Evolutionary conservation across 73 alveolate species (phyloP).

Genomic region (Halteria grandinella): DNA sequence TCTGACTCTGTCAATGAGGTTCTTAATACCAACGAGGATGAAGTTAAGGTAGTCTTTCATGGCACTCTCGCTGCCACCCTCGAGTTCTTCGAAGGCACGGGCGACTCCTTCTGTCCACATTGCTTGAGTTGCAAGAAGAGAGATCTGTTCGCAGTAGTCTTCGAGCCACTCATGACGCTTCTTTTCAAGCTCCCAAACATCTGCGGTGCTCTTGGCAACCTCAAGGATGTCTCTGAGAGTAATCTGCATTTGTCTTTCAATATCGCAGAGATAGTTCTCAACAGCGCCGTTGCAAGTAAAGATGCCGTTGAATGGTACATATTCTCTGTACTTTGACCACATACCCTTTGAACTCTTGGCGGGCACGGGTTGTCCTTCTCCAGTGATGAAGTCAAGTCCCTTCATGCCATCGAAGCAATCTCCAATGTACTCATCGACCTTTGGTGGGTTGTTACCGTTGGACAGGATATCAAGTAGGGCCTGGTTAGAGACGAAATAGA

Average conservation of each 20-base stretch:
- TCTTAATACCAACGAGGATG: constrained; percentile 80
- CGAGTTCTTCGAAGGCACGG: constrained; percentile 97
- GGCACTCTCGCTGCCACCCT: constrained; percentile 98
- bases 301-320: constrained; percentile 85
- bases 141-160: constrained; percentile 98
- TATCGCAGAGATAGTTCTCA: constrained; percentile 92
- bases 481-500: constrained; percentile 99
- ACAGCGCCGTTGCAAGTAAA: constrained; percentile 97
- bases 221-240: constrained; percentile 89
- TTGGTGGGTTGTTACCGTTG: constrained; percentile 98
- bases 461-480: constrained; percentile 98
- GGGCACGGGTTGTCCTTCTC: constrained; percentile 72
- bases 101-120: constrained; percentile 99
- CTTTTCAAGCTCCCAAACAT: constrained; percentile 93
- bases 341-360: constrained; percentile 68
- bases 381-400: constrained; percentile 88
- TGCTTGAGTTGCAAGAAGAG: constrained; percentile 97
- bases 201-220: constrained; percentile 93
- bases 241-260: constrained; percentile 91
- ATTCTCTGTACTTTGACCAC: constrained; percentile 90
- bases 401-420: constrained; percentile 99
- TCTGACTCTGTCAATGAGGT: constrained; percentile 96
- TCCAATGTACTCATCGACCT: constrained; percentile 95
- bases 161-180: constrained; percentile 98
- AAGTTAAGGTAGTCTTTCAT: constrained; percentile 92